Base-by-base conservation (phyloP, 306 rosid genomes). In the Quercus ilex region DNA sequence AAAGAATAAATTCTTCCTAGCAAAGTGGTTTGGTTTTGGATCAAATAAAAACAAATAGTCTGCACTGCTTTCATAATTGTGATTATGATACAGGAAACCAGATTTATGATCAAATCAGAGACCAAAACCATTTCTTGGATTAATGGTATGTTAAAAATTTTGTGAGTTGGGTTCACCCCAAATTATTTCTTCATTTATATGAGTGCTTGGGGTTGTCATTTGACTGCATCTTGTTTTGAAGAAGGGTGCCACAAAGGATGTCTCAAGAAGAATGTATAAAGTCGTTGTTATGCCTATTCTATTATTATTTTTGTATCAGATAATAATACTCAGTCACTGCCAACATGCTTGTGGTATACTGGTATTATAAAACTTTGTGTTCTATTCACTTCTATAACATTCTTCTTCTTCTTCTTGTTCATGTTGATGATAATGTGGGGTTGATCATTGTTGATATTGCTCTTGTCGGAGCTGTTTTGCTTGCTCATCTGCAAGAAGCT, bases 1-100 rank as follows among this genome's bases (percentile, higher is more conserved):
- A 81, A 94, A 92, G 83, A 91, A 86, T 67, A 85, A 77, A 77
- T 92, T 88, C 82, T 94, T 84, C 88, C 82, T 92, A 14, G 86
- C 92, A 71, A 89, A 88, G 75, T 92, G 98, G 98, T 90, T 94
- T 69, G 94, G 94, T 87, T 92, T 94, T 85, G 97, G 97, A 63
- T 43, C 90, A 90, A 90, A 89, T 94, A 87, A 90, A 28, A 78
- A 52, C 55, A 38, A 18, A 55, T 63, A 33, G 19, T 63, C 11
- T 20, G 33, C 59, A 30, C 33, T 70, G 9, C 21, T 30, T 55
- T 71, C 71, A 72, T 77, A 76, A 68, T 58, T 82, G 51, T 68
- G 51, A 57, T 76, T 67, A 70, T 71, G 74, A 38, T 38, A 38
- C 0, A 78, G 77, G 53, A 80, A 80, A 72, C 71, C 52, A 19